Evolutionary conservation across 129 eudicot genomes (phyloP), one percentile per base, ranked within the genome.

Genomic region (Erigeron canadensis): DNA sequence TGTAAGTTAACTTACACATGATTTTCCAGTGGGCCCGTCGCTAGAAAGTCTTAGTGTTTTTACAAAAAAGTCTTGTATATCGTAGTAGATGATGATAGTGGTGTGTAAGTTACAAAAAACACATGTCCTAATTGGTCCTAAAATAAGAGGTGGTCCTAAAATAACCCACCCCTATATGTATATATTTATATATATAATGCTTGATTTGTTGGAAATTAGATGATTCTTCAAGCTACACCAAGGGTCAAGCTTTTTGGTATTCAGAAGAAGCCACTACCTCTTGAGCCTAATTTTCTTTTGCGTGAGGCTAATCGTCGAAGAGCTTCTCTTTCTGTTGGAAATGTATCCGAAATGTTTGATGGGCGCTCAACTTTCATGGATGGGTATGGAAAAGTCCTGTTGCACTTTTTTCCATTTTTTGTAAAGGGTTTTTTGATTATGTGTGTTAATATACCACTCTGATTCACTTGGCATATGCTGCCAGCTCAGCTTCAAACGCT

Each of bases 261-360:
- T 65, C 91, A 86, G 82, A 88, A 94, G 75, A 94, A 94, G 75
- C 85, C 91, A 9, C 79, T 94, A 69, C 99, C 99, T 34, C 89
- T 94, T 18, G 99, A 94, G 77, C 99, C 99, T 42, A 81, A 82
- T 48, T 80, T 86, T 68, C 92, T 94, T 65, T 67, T 94, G 75
- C 88, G 99, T 41, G 99, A 94, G 77, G 99, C 99, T 78, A 94
- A 94, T 77, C 91, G 99, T 18, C 82, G 97, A 75, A 86, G 99
- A 70, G 99, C 99, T 79, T 90, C 99, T 76, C 93, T 94, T 62
- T 94, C 99, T 51, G 96, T 87, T 73, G 99, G 99, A 75, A 90
- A 94, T 83, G 57, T 83, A 74, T 86, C 60, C 47, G 99, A 94
- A 81, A 6, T 94, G 85, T 81, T 87, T 79, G 99, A 93, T 77